phyloP scores from a whole-genome alignment of 2,329 filamentous ascomycete species.

The Sphaerulina musiva region DNA sequence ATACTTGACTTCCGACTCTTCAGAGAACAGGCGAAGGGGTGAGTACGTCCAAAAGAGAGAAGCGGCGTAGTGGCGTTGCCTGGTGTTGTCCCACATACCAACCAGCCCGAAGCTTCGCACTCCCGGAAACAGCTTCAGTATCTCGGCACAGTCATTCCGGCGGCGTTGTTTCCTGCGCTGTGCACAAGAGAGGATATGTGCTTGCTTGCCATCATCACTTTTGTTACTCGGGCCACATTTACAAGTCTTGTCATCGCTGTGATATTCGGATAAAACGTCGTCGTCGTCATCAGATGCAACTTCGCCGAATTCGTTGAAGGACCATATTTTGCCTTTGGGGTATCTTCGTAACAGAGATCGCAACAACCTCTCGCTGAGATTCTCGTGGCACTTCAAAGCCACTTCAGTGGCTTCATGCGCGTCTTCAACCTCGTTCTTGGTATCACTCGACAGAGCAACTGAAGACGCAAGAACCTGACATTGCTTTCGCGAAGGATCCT shows the following conservation, averaged over 20 bases:
- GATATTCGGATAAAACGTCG: constrained; percentile 21
- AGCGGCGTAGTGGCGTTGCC: constrained; percentile 30
- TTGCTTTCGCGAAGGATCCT: constrained; percentile 12
- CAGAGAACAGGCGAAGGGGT: constrained; percentile 38
- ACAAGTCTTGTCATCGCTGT: constrained; percentile 15
- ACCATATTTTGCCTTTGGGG: constrained; percentile 34
- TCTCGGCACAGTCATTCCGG: constrained; percentile 26
- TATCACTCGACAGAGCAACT: constrained; percentile 1
- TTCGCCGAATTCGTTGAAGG: constrained; percentile 28
- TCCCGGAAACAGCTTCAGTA: constrained; percentile 39
- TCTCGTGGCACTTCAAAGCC: constrained; percentile 11
- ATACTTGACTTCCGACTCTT: constrained; percentile 37
- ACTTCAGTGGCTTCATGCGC: constrained; percentile 6
- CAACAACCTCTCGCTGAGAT: constrained; percentile 22
- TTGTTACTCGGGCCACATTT: neutral
- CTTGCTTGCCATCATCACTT: constrained; percentile 2
- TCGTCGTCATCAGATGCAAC: constrained; percentile 29
- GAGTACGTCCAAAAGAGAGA: constrained; percentile 44
- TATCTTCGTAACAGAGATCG: constrained; percentile 28
- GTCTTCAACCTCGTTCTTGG: constrained; percentile 1
- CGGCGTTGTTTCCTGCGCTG: constrained; percentile 22
- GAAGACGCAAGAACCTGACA: constrained; percentile 24
- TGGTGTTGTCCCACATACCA: constrained; percentile 47
- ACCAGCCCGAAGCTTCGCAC: constrained; percentile 46
- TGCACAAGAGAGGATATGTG: constrained; percentile 12